Evolutionary conservation across 768 basidiomycete genomes (phyloP).

Genomic region (Naganishia randhawae): DNA sequence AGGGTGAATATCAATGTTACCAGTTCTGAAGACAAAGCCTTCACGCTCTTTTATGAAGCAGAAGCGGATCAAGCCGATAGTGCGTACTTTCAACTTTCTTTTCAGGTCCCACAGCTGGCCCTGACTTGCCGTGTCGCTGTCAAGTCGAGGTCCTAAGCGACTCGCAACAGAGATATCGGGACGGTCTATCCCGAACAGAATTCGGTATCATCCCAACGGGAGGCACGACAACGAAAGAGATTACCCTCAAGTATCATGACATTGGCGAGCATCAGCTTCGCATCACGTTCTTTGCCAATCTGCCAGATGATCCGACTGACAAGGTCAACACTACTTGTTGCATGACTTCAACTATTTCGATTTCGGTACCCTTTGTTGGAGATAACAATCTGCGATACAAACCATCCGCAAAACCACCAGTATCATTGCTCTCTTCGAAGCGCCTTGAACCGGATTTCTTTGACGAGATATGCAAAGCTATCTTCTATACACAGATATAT

Average conservation of each 20-base stretch:
- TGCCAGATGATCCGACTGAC: conserved; percentile 37
- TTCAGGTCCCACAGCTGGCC: background rate
- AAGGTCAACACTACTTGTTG: conserved; percentile 26
- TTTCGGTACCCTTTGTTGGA: conserved; percentile 61
- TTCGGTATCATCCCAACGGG: conserved; percentile 66
- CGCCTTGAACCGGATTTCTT: conserved; percentile 15
- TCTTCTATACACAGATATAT: background rate
- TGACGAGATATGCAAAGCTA: conserved; percentile 16
- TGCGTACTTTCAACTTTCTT: conserved; percentile 67
- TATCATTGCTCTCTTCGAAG: background rate
- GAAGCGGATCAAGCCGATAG: conserved; percentile 59
- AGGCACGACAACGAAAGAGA: conserved; percentile 59
- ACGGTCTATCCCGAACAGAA: background rate
- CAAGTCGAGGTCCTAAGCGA: background rate
- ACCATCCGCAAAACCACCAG: conserved; percentile 50
- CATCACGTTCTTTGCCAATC: conserved; percentile 68
- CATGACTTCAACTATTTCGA: conserved; percentile 63
- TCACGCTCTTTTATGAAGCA: conserved; percentile 58
- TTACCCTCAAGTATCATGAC: conserved; percentile 62
- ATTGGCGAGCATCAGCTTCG: conserved; percentile 73
- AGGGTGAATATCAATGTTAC: conserved; percentile 36
- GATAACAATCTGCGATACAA: conserved; percentile 59
- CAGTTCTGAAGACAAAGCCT: conserved; percentile 27
- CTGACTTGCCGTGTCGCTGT: background rate
- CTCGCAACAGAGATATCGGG: background rate